Percentiles rank a stretch among this genome's conserved stretches.
Conservation (phyloP, 768 basidiomycete species). For the Boletus huronensis region DNA sequence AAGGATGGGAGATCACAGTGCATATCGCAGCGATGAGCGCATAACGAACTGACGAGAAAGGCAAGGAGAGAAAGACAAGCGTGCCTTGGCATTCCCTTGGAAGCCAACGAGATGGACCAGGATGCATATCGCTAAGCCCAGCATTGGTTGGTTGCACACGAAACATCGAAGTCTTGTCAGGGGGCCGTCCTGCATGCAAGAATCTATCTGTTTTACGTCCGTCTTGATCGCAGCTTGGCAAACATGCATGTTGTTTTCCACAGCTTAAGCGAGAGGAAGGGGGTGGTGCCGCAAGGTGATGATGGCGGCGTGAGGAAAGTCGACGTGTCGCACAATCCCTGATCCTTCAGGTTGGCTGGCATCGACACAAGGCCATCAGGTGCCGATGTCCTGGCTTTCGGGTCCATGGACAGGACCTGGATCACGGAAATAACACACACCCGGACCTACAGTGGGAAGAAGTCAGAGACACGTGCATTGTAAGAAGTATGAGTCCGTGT, state of each 20-base stretch:
- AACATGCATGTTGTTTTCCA: background rate
- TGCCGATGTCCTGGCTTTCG: too few species aligned
- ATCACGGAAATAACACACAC: background rate
- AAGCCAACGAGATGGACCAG: background rate
- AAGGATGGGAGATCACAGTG: background rate
- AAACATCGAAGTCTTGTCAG: background rate
- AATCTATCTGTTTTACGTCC: background rate
- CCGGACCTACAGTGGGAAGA: constrained; percentile 1
- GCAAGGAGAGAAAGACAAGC: background rate
- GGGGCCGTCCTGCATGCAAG: background rate
- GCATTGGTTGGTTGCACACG: too few species aligned
- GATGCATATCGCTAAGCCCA: too few species aligned
- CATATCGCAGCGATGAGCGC: background rate
- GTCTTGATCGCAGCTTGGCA: background rate
- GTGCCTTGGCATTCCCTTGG: background rate
- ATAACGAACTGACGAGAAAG: background rate
- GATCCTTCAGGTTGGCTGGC: too few species aligned
- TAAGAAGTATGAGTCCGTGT: too few species aligned
- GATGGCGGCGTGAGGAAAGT: background rate
- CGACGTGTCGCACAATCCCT: too few species aligned
- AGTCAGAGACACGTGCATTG: background rate
- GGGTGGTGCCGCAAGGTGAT: background rate
- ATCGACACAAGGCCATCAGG: too few species aligned
- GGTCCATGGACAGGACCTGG: background rate
- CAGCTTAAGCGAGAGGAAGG: background rate